These are phyloP conservation scores for Cnidoscolus chayamansa DNA, from an alignment of 441 rosid genomes.

Conservation along the genomic window DNA sequence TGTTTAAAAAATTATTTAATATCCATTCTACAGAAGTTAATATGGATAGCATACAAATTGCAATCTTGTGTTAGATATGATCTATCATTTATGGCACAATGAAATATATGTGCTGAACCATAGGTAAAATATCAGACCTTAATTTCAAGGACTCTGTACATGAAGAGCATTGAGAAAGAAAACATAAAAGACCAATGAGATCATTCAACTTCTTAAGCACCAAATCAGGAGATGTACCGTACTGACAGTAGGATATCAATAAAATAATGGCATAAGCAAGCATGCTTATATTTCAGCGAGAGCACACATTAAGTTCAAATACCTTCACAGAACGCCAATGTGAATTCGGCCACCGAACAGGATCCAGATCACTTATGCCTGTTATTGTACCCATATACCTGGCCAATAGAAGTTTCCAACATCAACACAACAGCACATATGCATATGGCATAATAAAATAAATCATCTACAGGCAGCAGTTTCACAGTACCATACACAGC, in stretches of 20 bases:
- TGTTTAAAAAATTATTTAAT: not conserved
- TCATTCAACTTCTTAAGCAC: not conserved
- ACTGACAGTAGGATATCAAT: not conserved
- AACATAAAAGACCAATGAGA: too few species aligned
- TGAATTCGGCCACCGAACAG: conserved; percentile 85
- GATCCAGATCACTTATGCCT: conserved; percentile 74
- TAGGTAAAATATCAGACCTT: not conserved
- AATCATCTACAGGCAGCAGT: conserved; percentile 3
- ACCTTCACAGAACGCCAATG: conserved; percentile 99
- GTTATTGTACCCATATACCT: conserved; percentile 98
- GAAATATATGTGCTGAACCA: not conserved
- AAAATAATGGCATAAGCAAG: not conserved
- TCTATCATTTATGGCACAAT: not conserved
- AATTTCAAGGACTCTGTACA: not conserved
- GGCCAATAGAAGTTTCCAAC: conserved; percentile 19
- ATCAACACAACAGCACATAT: conserved; percentile 3
- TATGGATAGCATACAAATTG: not conserved
- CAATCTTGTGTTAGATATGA: not conserved
- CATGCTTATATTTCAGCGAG: not conserved
- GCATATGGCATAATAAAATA: not conserved
- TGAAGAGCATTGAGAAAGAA: not conserved
- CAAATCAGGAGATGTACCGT: not conserved
- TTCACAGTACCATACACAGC: not conserved
- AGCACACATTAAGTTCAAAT: not conserved
- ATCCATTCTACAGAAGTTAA: not conserved